Evolutionary conservation across 139 green algal genomes (phyloP).

Genomic region (Chlorella sp.): DNA sequence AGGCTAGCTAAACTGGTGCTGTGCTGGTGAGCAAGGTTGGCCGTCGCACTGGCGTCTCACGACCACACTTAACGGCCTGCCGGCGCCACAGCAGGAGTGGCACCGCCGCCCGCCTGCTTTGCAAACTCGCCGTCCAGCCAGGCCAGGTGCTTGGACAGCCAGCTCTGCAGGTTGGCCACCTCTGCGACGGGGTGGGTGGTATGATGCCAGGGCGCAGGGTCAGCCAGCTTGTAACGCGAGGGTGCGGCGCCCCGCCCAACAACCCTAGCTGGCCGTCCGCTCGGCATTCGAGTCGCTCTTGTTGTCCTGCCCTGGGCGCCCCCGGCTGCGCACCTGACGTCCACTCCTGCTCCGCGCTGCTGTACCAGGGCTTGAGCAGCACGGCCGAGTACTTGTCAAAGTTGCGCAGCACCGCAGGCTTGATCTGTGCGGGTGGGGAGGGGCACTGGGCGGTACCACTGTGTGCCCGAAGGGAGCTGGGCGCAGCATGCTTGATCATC

Average conservation of each 20-base stretch:
- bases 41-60: neutral
- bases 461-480: too few species aligned
- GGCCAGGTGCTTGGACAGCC: constrained; percentile 28
- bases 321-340: neutral
- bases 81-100: neutral
- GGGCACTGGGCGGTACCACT: neutral
- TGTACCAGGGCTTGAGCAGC: constrained; percentile 23
- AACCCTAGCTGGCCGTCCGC: too few species aligned
- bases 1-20: too few species aligned
- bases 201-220: too few species aligned
- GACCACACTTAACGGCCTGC: neutral
- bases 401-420: constrained; percentile 18
- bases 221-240: too few species aligned
- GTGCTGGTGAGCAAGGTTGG: too few species aligned
- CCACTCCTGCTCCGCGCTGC: neutral
- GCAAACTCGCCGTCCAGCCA: constrained; percentile 48
- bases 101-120: neutral
- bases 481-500: too few species aligned
- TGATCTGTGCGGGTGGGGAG: constrained; percentile 3
- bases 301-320: neutral
- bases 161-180: constrained; percentile 25
- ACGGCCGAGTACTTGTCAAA: constrained; percentile 14
- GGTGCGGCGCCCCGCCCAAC: too few species aligned
- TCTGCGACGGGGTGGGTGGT: neutral
- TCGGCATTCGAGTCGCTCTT: too few species aligned